Evolutionary conservation across 2,329 filamentous ascomycete genomes (phyloP), one percentile per base, ranked within the genome.

Genomic region (Penicillium polonicum): DNA sequence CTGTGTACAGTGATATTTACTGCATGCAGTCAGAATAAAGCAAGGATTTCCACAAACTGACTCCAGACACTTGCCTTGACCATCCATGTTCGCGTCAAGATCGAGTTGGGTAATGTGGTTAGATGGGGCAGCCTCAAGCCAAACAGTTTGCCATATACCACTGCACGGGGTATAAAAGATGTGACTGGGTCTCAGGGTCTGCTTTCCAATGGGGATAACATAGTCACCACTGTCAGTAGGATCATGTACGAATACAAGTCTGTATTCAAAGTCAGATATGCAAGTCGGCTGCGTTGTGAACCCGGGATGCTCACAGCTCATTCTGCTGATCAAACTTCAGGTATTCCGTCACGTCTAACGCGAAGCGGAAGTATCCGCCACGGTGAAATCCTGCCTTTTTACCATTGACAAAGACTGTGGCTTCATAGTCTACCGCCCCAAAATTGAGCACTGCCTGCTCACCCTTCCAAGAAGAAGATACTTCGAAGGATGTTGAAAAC

Each of bases 111-210:
- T 82, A 54, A 90, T 82, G 63, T 86, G 76, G 49, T 82, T 79
- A 0, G 73, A 60, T 0, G 87, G 84, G 0, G 82, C 85, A n/a
- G 82, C 79, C 68, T 88, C 85, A 2, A 91, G 74, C 88, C 88
- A 91, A 0, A 90, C 88, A 19, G 81, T 82, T 68, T 90, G 88
- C 88, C 88, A 91, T 61, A 91, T 90, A 5, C 88, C 88, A 35
- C 85, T 87, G 68, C 87, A 90, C 0, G 88, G 85, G 0, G 85
- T 85, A 69, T 90, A 90, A 70, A 88, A 90, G 59, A 90, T 90
- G 64, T 73, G 71, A 19, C 61, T 64, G 2, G 82, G 84, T 0
- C 72, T 74, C 0, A 81, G 67, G 0, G 81, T 83, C 69, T 88
- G 87, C 69, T 89, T 89, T 60, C 88, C 88, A 43, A 88, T 80